Evolutionary conservation across 1,284 basidiomycete genomes (phyloP), one percentile per base, ranked within the genome.

Genomic region (Naganishia sp.): DNA sequence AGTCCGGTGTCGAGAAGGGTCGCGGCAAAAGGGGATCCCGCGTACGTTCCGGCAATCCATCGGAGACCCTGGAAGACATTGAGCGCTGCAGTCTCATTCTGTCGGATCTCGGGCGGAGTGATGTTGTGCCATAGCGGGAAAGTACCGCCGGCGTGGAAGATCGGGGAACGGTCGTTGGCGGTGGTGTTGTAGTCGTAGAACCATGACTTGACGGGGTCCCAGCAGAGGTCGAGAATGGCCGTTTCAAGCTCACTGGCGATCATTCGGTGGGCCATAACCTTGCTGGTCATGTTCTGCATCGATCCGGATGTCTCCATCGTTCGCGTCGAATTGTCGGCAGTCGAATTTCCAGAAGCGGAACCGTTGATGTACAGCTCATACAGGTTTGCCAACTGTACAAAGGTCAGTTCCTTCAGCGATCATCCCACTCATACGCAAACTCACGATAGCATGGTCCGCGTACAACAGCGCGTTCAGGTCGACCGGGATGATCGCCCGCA

Each of bases 71-170:
- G 81, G 74, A 94, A 92, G 61, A 86, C 84, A 3, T 84, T 83
- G 69, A 93, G 88, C 0, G 90, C 90, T 13, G 71, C 71, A 0
- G 75, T 76, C 64, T 80, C 76, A 71, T 85, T 87, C 28, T 79
- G 74, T 18, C 85, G 76, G 11, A 95, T 73, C 70, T 90, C 88
- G 18, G 84, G 74, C 0, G 93, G 93, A 56, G 92, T 82, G 73
- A 96, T 92, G 28, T 87, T 88, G 63, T 84, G 88, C 94, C 94
- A 95, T 55, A 89, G 81, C 0, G 94, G 91, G 77, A 91, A 94
- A 78, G 90, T 91, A 1, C 86, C 86, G 2, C 90, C 90, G 0
- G 81, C 83, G 17, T 85, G 86, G 79, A 87, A 93, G 54, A 90
- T 75, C 25, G 74, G 75, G 68, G 86, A 87, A 64, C 88, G 85